Base-by-base conservation (phyloP, 768 basidiomycete species). In the Daedalea quercina region DNA sequence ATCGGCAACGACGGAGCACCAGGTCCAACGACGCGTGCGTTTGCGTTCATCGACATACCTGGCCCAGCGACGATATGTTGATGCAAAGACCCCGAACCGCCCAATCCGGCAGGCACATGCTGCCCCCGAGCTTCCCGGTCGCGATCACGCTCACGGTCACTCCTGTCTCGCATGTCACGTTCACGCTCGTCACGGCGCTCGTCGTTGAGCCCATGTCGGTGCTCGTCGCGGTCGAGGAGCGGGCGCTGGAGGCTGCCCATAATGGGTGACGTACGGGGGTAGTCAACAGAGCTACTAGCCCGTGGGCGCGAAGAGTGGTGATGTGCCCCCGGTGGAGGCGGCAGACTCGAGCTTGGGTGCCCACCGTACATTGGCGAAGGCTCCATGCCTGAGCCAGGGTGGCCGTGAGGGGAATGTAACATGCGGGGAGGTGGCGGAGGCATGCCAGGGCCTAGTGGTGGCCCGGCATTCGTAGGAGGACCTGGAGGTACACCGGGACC, bases 191-290 rank as follows among this genome's bases (percentile, higher is more conserved):
- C 47, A 22, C 60, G 28, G 28, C 28, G 28, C 6, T 31, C 28
- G 28, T 31, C 28, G 28, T n/a, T 59, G 54, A 55, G 52, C 26
- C 53, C 58, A 47, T 57, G 56, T 40, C 54, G 54, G 13, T 56
- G 53, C 13, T 24, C 43, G 35, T 54, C 54, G 20, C 60, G 60
- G 51, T 61, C 63, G 49, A 44, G 58, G 25, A 54, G 50, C 51
- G 62, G 58, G 2, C 62, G 63, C 52, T 62, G 66, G 41, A 70
- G 53, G 44, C 65, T 63, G 17, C 63, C 63, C 69, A 69, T 69
- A 42, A 64, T 65, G n/a, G 68, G 67, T 11, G 66, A 62, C 33
- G 46, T 51, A 43, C 55, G 33, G 41, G 48, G 28, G 46, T 52
- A 46, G 55, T 61, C 52, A 52, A 53, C 47, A 42, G 57, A 41